Conservation (phyloP, 306 rosid genomes). For the Lupinus albus region DNA sequence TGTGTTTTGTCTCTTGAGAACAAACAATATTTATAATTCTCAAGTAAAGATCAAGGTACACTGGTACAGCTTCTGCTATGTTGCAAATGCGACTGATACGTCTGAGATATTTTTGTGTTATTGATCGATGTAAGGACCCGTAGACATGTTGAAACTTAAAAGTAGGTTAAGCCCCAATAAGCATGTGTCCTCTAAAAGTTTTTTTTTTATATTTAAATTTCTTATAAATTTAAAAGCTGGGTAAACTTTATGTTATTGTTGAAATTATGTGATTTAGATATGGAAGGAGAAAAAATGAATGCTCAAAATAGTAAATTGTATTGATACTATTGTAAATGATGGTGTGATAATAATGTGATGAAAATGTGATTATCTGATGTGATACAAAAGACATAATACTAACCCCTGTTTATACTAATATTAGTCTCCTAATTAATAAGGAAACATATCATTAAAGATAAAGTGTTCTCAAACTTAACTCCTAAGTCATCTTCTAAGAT, state of each 20-base stretch:
- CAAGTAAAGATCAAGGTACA: not conserved
- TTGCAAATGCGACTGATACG: not conserved
- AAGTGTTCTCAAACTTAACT: too few species aligned
- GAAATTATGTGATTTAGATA: too few species aligned
- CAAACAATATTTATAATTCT: not conserved
- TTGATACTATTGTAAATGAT: too few species aligned
- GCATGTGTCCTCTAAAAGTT: not conserved
- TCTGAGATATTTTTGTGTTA: not conserved
- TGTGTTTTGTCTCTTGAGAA: constrained; percentile 28
- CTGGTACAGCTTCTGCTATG: constrained; percentile 5
- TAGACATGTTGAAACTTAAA: not conserved
- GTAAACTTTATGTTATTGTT: not conserved
- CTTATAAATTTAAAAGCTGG: not conserved
- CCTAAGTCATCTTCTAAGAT: too few species aligned
- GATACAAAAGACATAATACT: too few species aligned
- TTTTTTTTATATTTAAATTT: not conserved
- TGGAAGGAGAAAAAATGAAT: too few species aligned
- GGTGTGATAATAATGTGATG: too few species aligned
- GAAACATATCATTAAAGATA: too few species aligned
- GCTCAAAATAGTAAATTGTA: too few species aligned
- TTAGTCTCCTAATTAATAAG: too few species aligned
- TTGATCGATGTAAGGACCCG: not conserved
- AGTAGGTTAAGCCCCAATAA: not conserved
- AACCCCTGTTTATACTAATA: too few species aligned
- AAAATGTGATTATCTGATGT: too few species aligned